phyloP scores from a whole-genome alignment of 768 basidiomycete genomes.

The Trametes gibbosa region DNA sequence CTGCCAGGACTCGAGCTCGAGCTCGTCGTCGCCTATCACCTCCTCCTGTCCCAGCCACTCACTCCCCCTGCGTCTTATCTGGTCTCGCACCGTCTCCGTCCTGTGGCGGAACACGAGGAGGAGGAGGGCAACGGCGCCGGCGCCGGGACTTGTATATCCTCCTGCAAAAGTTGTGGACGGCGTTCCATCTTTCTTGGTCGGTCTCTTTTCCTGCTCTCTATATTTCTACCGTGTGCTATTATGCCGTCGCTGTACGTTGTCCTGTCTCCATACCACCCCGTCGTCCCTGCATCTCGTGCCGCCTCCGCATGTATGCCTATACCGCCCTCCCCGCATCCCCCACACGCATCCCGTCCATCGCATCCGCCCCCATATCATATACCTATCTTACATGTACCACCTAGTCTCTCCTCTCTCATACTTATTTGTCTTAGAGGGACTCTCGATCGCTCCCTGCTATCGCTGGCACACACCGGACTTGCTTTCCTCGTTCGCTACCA shows the following conservation, averaged over 20 bases:
- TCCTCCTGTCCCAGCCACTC: not conserved
- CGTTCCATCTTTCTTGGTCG: constrained; percentile 7
- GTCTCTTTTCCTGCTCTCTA: not conserved
- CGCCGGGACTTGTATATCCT: constrained; percentile 7
- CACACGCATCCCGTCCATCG: not conserved
- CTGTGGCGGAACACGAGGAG: not conserved
- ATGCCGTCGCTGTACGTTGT: constrained; percentile 6
- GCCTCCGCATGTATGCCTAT: not conserved
- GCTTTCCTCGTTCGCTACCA: not conserved
- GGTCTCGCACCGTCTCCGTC: not conserved
- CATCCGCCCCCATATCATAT: constrained; percentile 8
- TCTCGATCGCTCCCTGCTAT: constrained; percentile 11
- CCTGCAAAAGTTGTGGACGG: constrained; percentile 1
- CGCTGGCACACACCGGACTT: constrained; percentile 10
- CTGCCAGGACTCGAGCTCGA: too few species aligned
- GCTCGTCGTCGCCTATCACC: not conserved
- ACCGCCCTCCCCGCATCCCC: not conserved
- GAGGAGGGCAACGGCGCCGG: not conserved
- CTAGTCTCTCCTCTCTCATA: not conserved
- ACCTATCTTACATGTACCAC: constrained; percentile 13
- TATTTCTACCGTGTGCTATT: constrained; percentile 16
- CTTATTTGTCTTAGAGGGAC: constrained; percentile 14
- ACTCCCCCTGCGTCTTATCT: not conserved
- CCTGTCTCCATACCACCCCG: constrained; percentile 11
- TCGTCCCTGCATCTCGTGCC: not conserved